phyloP scores from a whole-genome alignment of 495 filamentous ascomycete genomes.

The Hypoxylon rickii region DNA sequence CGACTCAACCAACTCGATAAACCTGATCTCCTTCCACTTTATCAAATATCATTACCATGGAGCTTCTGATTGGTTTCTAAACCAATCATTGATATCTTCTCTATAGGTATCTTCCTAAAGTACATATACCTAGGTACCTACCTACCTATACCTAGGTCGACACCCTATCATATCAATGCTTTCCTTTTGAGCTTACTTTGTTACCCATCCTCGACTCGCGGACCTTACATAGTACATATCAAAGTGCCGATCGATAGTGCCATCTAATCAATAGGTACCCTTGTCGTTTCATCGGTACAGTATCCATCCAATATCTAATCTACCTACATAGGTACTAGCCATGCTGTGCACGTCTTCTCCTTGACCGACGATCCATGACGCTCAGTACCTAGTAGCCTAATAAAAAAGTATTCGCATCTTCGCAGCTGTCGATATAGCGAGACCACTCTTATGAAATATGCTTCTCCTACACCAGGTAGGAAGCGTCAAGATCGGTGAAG shows the following conservation, averaged over 20 bases:
- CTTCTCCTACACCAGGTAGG: slow-evolving; percentile 86
- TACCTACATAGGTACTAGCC: no score
- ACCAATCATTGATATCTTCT: no score
- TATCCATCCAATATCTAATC: slow-evolving; percentile 2
- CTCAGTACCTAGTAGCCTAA: background rate
- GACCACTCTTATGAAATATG: slow-evolving; percentile 58
- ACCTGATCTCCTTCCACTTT: no score
- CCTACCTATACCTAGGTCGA: no score
- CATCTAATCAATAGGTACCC: background rate
- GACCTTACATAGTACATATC: background rate
- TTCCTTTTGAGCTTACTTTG: no score
- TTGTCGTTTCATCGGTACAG: slow-evolving; percentile 3
- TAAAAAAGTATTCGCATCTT: slow-evolving; percentile 6
- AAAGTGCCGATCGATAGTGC: background rate
- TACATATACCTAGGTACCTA: no score
- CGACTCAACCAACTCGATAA: no score
- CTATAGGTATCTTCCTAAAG: no score
- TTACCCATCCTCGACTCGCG: background rate
- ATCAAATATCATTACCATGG: no score
- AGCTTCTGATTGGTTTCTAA: no score
- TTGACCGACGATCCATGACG: slow-evolving; percentile 3
- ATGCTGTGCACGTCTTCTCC: background rate
- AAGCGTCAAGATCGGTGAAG: slow-evolving; percentile 88
- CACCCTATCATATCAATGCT: no score
- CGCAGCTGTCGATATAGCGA: background rate